phyloP scores from a whole-genome alignment of 192 early-diverging fungal genomes.

The Dissophora ornata region DNA sequence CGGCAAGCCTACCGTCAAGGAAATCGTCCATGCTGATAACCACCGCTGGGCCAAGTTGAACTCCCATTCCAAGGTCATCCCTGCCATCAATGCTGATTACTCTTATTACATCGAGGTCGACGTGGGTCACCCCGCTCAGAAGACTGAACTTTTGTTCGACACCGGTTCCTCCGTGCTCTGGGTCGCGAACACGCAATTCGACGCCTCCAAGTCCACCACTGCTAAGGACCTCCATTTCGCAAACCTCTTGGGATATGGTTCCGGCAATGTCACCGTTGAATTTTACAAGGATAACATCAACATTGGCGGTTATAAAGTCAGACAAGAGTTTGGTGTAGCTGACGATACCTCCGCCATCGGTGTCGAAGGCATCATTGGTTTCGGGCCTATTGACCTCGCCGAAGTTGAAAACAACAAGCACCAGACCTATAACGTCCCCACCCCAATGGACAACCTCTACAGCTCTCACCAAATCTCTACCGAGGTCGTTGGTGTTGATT shows the following conservation, averaged over 20 bases:
- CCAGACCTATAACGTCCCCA: constrained; percentile 2
- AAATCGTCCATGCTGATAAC: not conserved
- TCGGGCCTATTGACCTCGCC: constrained; percentile 38
- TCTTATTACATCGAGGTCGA: constrained; percentile 4
- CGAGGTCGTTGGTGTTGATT: constrained; percentile 62
- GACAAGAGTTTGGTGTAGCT: not conserved
- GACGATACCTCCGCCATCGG: constrained; percentile 4
- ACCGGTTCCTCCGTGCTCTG: constrained; percentile 22
- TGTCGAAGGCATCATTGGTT: constrained; percentile 53
- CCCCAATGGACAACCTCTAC: constrained; percentile 33
- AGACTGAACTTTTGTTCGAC: constrained; percentile 6
- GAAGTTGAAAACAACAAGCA: not conserved
- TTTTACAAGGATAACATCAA: constrained; percentile 14
- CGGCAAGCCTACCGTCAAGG: not conserved
- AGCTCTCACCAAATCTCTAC: constrained; percentile 21
- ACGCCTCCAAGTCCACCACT: constrained; percentile 9
- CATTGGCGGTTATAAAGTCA: not conserved
- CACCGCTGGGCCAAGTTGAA: not conserved
- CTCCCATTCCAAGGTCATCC: too few species aligned
- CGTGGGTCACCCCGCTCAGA: constrained; percentile 4
- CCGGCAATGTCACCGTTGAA: constrained; percentile 10
- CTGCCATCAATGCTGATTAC: too few species aligned
- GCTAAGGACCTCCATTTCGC: constrained; percentile 10
- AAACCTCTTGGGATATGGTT: constrained; percentile 13
- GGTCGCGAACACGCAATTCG: not conserved